Evolutionary conservation across 805 yeast species (phyloP), one percentile per base, ranked within the genome.

Genomic region (Wickerhamomyces bovis): DNA sequence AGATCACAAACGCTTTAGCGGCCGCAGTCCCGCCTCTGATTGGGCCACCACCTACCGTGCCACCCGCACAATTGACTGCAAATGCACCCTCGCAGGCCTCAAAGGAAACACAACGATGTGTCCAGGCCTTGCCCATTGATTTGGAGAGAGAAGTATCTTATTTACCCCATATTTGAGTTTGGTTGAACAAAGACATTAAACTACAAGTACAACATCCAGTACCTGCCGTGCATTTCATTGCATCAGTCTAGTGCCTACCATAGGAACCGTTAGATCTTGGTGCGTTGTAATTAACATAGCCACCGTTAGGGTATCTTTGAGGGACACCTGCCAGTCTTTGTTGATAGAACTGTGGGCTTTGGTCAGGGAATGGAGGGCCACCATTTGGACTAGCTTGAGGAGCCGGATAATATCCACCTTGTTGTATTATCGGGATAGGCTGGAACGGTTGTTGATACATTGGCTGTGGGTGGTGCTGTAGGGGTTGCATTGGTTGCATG

Each of bases 401-500:
- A 4, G 41, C 38, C 39, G 42, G 38, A 20, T 22, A 48, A 47
- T 50, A 44, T 31, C 52, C 47, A 41, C 41, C 50, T 50, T 20
- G 53, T 52, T 30, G 58, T 20, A 48, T 48, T 43, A 57, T 49
- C 41, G 58, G 63, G 22, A 57, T 47, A 39, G 55, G 50, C 25
- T 45, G 49, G 42, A 46, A 52, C 23, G 47, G 54, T 39, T 51
- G 50, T 19, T 41, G 49, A 40, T 45, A 44, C 19, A 31, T 46
- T 31, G 42, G 42, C 39, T 38, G 51, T 21, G 41, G 53, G 33
- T 44, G 49, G 36, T 46, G 51, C 19, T 42, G 46, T 8, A 42
- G 33, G 28, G 47, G 45, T 11, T 46, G 23, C 5, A 39, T 20
- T 26, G 47, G 45, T 12, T 46, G 23, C 12, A 39, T 20, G 33